Base-by-base conservation (phyloP, 2,329 filamentous ascomycete genomes). In the Claviceps arundinis region DNA sequence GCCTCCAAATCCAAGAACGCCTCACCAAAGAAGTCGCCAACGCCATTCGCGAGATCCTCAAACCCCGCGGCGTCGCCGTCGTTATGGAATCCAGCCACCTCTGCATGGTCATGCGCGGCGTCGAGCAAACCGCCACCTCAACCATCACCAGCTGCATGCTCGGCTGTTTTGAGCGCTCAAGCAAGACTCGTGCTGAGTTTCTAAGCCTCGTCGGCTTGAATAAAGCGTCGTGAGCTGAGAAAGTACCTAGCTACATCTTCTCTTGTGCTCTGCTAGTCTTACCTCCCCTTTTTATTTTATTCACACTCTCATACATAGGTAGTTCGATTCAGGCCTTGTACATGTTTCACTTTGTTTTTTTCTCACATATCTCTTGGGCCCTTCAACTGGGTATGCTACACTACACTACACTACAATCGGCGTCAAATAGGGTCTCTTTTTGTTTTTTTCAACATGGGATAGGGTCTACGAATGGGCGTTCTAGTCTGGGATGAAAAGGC, bases 41-140 rank as follows among this genome's bases (percentile, higher is more conserved):
- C 56, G 91, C 93, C 16, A 85, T 98, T 56, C 89, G 89, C 65
- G 90, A 97, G 63, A 84, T 97, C 13, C 76, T 98, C 47, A 86
- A 94, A 66, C 93, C 93, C 2, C 89, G 94, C 64, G 93, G 93
- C 47, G 91, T 98, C 2, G 91, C 88, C 19, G 93, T 98, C 2
- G 91, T 98, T 54, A 95, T 98, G 85, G 93, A 98, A 65, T 94
- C 88, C 14, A 90, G 82, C 63, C 93, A 98, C 70, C 74, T 97
- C 47, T 98, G 93, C 74, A 98, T 97, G 91, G 89, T 95, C 16
- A 97, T 96, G 90, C 82, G 93, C 47, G 93, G 93, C n/a, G 91
- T 98, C 9, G 81, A 96, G 66, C 96, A 98, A 75, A 89, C 89
- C 0, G 80, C 77, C 42, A 84, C 87, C 49, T 85, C 80, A 17